phyloP scores from a whole-genome alignment of 148 eudicot species.

The Chenopodium suecicum region DNA sequence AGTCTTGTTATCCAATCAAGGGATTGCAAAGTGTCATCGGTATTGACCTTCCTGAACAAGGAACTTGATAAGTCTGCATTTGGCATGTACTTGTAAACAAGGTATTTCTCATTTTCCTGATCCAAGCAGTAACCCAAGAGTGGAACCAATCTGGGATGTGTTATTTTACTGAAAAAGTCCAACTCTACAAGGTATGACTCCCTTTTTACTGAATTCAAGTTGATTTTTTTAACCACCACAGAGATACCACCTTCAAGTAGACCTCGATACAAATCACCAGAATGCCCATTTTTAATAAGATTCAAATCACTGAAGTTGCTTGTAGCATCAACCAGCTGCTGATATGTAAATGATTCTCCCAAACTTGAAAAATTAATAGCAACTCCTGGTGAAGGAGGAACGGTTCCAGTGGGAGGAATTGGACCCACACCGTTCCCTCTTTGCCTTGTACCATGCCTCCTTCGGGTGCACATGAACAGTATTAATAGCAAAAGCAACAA shows the following conservation, averaged over 20 bases:
- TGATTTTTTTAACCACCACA: constrained; percentile 68
- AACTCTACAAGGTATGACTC: constrained; percentile 70
- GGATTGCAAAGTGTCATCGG: constrained; percentile 71
- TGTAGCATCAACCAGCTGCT: constrained; percentile 74
- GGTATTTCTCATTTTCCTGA: constrained; percentile 77
- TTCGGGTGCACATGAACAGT: constrained; percentile 48
- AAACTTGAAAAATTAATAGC: constrained; percentile 51
- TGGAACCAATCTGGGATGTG: constrained; percentile 82
- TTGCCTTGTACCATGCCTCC: constrained; percentile 40
- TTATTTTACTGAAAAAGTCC: constrained; percentile 76
- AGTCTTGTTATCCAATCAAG: constrained; percentile 97
- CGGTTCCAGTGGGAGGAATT: constrained; percentile 51
- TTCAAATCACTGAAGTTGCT: constrained; percentile 60
- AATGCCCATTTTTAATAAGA: constrained; percentile 81
- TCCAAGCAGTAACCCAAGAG: constrained; percentile 86
- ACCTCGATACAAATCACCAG: constrained; percentile 83
- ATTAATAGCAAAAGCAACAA: constrained; percentile 41
- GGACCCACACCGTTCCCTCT: constrained; percentile 64
- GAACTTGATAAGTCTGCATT: constrained; percentile 85
- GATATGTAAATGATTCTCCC: constrained; percentile 72
- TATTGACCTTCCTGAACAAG: constrained; percentile 57
- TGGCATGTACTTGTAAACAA: constrained; percentile 85
- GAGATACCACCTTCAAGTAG: constrained; percentile 66
- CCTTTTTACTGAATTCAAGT: constrained; percentile 50
- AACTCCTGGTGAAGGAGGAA: constrained; percentile 44